These are phyloP conservation scores for Apophysomyces variabilis DNA, from an alignment of 371 early-diverging fungal genomes.

Conservation along the genomic window DNA sequence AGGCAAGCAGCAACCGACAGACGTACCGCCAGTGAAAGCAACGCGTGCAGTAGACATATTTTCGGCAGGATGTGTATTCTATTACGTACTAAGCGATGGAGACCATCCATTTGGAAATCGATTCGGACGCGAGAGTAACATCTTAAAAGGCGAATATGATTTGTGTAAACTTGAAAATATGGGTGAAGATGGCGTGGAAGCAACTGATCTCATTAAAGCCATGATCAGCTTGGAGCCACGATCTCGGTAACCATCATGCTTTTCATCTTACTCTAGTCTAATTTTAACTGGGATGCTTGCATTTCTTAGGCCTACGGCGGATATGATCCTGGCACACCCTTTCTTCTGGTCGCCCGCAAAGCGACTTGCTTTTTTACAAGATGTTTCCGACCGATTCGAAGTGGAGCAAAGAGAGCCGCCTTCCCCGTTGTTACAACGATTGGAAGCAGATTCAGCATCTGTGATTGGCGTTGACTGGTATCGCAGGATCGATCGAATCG, in stretches of 20 bases:
- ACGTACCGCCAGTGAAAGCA: conserved; percentile 57
- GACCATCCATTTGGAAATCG: conserved; percentile 96
- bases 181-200: conserved; percentile 78
- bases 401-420: conserved; percentile 79
- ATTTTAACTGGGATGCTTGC: no score
- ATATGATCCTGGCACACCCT: conserved; percentile 83
- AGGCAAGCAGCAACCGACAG: conserved; percentile 18
- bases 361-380: conserved; percentile 88
- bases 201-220: conserved; percentile 85
- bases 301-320: conserved; percentile 69
- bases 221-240: conserved; percentile 86
- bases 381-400: conserved; percentile 94
- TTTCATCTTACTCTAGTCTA: no score
- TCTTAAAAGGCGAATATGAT: conserved; percentile 74
- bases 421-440: conserved; percentile 62
- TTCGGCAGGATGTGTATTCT: conserved; percentile 93
- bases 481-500: conserved; percentile 74
- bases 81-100: conserved; percentile 88
- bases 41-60: conserved; percentile 95
- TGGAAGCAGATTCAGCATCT: conserved; percentile 66
- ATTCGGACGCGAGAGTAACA: conserved; percentile 85
- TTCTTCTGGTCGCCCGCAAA: conserved; percentile 92
- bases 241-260: conserved; percentile 52
- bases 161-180: conserved; percentile 72
- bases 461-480: conserved; percentile 85